Conservation (phyloP, 192 early-diverging fungal genomes). For the Entomortierella lignicola region DNA sequence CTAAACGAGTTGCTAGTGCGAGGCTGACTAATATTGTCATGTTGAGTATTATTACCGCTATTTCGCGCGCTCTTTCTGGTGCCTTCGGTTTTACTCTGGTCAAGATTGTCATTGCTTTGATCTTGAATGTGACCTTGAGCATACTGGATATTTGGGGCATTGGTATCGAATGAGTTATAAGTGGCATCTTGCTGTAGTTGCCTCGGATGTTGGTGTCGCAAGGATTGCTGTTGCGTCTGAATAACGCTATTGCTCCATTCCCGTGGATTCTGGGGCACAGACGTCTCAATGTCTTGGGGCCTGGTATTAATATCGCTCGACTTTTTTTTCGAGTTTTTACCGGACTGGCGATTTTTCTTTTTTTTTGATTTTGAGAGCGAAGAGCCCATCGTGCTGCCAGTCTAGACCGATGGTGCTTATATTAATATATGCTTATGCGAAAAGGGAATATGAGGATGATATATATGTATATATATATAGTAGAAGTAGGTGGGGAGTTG, state of each 20-base stretch:
- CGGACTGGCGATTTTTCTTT: conserved; percentile 45
- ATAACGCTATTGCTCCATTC: conserved; percentile 15
- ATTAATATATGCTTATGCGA: background rate
- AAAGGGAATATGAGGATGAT: background rate
- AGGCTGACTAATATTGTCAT: conserved; percentile 26
- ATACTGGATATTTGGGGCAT: background rate
- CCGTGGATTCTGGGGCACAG: conserved; percentile 19
- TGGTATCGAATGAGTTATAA: background rate
- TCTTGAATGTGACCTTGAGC: background rate
- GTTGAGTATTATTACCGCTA: conserved; percentile 13
- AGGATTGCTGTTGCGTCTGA: background rate
- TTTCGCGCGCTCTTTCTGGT: conserved; percentile 14
- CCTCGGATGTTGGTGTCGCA: conserved; percentile 6
- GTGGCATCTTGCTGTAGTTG: background rate
- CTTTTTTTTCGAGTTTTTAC: conserved; percentile 4
- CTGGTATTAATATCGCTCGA: background rate
- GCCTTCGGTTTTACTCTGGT: background rate
- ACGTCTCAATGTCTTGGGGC: background rate
- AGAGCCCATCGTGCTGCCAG: conserved; percentile 35
- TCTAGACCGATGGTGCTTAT: background rate
- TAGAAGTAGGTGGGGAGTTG: background rate
- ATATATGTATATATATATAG: background rate
- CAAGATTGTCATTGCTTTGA: background rate
- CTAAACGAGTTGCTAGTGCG: conserved; percentile 32
- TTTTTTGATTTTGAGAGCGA: conserved; percentile 46